Percentiles rank a stretch among this genome's conserved stretches.
Evolutionary conservation across 495 filamentous ascomycete species (phyloP).

Genomic region (Parathielavia hyrcaniae): DNA sequence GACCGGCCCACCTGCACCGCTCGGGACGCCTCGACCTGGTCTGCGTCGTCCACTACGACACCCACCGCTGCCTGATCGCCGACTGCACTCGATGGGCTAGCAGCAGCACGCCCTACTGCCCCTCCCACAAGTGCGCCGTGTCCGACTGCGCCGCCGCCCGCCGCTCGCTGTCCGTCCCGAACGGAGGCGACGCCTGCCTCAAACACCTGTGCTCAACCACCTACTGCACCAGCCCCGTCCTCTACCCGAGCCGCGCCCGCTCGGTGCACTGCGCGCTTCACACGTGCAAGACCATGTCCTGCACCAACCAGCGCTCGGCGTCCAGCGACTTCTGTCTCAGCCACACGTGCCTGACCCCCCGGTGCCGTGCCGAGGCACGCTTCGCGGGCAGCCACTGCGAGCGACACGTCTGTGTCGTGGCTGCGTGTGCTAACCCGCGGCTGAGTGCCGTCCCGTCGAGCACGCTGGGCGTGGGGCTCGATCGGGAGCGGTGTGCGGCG

Average conservation of each 20-base stretch:
- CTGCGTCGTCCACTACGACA: slow-evolving; percentile 20
- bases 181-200: background rate
- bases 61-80: slow-evolving; percentile 3
- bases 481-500: slow-evolving; percentile 7
- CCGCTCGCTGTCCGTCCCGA: background rate
- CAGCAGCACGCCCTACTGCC: slow-evolving; percentile 10
- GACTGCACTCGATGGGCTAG: slow-evolving; percentile 10
- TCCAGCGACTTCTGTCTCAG: slow-evolving; percentile 10
- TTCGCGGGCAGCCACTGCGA: slow-evolving; percentile 9
- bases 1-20: slow-evolving; percentile 14
- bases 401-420: slow-evolving; percentile 14
- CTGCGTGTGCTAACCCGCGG: slow-evolving; percentile 8
- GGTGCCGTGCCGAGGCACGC: slow-evolving; percentile 6
- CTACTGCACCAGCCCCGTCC: background rate
- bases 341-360: slow-evolving; percentile 4
- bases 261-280: background rate
- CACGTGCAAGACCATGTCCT: slow-evolving; percentile 4
- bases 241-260: background rate
- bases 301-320: background rate
- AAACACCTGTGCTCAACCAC: background rate
- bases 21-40: slow-evolving; percentile 12
- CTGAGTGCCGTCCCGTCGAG: background rate
- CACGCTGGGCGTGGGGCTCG: background rate
- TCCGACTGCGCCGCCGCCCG: background rate
- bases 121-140: slow-evolving; percentile 14